phyloP scores from a whole-genome alignment of 176 grass and related monocot species.

The Oryza punctata region DNA sequence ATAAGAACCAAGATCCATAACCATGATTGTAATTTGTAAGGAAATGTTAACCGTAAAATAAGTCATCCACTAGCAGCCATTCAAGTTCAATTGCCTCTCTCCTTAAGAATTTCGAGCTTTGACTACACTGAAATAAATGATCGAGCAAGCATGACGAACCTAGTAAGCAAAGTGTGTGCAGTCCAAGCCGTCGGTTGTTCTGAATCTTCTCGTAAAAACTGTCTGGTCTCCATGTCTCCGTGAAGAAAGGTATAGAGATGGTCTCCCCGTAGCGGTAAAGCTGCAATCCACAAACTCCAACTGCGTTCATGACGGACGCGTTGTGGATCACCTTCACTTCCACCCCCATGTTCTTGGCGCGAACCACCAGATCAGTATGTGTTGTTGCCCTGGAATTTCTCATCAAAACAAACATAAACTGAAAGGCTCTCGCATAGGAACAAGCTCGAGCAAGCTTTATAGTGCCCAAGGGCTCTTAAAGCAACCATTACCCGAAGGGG shows the following conservation, averaged over 20 bases:
- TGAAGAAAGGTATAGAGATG: slow-evolving; percentile 95
- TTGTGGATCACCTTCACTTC: slow-evolving; percentile 90
- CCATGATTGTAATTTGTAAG: background rate
- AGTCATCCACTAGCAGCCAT: background rate
- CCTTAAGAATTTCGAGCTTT: background rate
- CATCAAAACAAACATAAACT: background rate
- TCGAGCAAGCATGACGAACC: slow-evolving; percentile 50
- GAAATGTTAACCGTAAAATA: background rate
- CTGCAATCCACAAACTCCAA: slow-evolving; percentile 89
- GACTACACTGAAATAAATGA: background rate
- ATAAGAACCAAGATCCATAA: slow-evolving; percentile 6
- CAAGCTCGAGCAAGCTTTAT: background rate
- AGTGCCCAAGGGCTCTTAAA: background rate
- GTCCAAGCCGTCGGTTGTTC: slow-evolving; percentile 68
- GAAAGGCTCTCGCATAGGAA: background rate
- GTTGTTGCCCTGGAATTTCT: slow-evolving; percentile 73
- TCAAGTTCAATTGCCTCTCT: background rate
- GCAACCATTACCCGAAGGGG: slow-evolving; percentile 74
- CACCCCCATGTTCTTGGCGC: slow-evolving; percentile 76
- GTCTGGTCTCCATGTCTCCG: slow-evolving; percentile 89
- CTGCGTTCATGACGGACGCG: slow-evolving; percentile 89
- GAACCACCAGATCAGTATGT: slow-evolving; percentile 92
- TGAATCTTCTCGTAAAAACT: slow-evolving; percentile 97
- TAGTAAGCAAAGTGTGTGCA: slow-evolving; percentile 95
- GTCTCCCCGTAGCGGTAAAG: slow-evolving; percentile 95